phyloP scores from a whole-genome alignment of 148 eudicot genomes.

The Spergularia marina region DNA sequence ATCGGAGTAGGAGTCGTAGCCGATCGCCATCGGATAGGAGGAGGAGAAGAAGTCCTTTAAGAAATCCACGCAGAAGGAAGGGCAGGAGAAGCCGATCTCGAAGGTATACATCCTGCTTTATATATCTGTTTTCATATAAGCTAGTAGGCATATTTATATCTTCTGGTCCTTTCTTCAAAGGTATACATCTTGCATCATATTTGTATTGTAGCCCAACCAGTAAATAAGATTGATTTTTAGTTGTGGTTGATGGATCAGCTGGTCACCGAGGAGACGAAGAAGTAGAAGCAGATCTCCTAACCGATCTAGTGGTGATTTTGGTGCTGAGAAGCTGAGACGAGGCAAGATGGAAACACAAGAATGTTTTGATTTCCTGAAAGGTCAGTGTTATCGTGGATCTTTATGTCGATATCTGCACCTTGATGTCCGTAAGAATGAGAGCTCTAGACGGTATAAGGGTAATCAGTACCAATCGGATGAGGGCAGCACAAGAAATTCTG shows the following conservation, averaged over 20 bases:
- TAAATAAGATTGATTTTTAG: conserved; percentile 15
- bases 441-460: conserved; percentile 43
- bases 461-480: conserved; percentile 38
- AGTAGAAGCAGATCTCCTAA: conserved; percentile 83
- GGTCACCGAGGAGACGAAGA: conserved; percentile 78
- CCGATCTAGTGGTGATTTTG: conserved; percentile 45
- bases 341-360: conserved; percentile 41
- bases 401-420: conserved; percentile 72
- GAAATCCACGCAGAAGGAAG: conserved; percentile 62
- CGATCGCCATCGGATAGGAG: conserved; percentile 64
- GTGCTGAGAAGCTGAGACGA: conserved; percentile 45
- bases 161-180: not conserved
- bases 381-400: conserved; percentile 80
- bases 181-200: not conserved
- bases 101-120: conserved; percentile 47
- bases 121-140: conserved; percentile 11
- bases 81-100: conserved; percentile 74
- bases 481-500: conserved; percentile 34
- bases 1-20: conserved; percentile 63
- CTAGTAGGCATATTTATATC: conserved; percentile 7
- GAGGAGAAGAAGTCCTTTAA: conserved; percentile 54
- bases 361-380: conserved; percentile 71
- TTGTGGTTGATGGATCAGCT: conserved; percentile 41
- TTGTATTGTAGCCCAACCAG: not conserved
- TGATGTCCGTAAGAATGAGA: conserved; percentile 46